Evolutionary conservation across 139 green algal species (phyloP).

Genomic region (Zygnema circumcarinatum): DNA sequence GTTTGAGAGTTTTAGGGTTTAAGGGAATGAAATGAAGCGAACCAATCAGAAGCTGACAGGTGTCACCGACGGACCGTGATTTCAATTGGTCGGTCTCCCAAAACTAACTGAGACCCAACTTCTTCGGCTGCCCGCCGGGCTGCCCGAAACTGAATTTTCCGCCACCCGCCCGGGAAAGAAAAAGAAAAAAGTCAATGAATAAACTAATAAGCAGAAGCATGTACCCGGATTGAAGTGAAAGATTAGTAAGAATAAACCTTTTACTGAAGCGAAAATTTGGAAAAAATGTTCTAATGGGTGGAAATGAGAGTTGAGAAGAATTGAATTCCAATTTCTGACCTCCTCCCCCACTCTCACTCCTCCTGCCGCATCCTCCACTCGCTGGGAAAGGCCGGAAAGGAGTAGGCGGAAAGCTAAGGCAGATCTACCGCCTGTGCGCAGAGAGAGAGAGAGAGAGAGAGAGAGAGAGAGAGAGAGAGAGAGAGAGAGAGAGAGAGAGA

Average conservation of each 20-base stretch:
- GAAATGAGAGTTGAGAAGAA: too few relatives aligned
- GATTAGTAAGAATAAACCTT: too few relatives aligned
- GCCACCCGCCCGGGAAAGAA: too few relatives aligned
- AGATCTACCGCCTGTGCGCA: constrained; percentile 29
- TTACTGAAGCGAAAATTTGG: too few relatives aligned
- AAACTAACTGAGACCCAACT: constrained; percentile 39
- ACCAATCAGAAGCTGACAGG: not conserved
- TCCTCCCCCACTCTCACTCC: constrained; percentile 33
- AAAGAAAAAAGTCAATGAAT: too few relatives aligned
- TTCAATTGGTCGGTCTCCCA: constrained; percentile 60
- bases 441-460: not conserved
- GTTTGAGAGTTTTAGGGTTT: too few relatives aligned
- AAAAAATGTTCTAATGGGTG: too few relatives aligned
- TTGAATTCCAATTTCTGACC: constrained; percentile 19
- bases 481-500: not conserved
- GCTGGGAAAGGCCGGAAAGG: constrained; percentile 10
- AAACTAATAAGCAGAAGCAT: too few relatives aligned
- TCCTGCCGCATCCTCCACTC: constrained; percentile 5
- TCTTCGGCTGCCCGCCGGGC: constrained; percentile 30
- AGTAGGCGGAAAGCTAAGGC: constrained; percentile 44
- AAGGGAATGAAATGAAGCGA: too few relatives aligned
- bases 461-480: not conserved
- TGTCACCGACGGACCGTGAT: constrained; percentile 42
- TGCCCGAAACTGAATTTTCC: constrained; percentile 39
- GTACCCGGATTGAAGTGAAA: too few relatives aligned